Conservation (phyloP, 2,329 filamentous ascomycete genomes). For the Talaromyces amestolkiae region DNA sequence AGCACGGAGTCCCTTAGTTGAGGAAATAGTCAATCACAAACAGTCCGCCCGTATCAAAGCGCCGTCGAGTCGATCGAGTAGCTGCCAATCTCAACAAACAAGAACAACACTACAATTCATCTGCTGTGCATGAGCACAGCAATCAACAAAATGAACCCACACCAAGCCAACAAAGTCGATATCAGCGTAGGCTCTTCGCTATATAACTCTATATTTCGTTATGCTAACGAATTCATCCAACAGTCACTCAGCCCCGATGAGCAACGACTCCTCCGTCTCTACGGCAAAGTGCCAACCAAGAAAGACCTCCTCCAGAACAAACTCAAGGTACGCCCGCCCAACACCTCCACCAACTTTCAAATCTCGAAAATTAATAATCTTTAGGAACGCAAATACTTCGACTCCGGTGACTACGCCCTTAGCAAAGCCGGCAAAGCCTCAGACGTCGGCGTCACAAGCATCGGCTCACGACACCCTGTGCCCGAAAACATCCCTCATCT, state of each 20-base stretch:
- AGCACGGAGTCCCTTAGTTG: neutral
- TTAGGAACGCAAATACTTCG: conserved; percentile 95
- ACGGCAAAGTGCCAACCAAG: conserved; percentile 95
- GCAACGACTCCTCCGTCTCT: conserved; percentile 92
- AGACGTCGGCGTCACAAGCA: conserved; percentile 86
- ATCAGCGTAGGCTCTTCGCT: conserved; percentile 69
- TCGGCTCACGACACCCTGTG: conserved; percentile 91
- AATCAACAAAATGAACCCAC: conserved; percentile 72
- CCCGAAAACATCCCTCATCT: conserved; percentile 94
- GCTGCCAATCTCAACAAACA: neutral
- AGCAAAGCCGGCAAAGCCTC: conserved; percentile 96
- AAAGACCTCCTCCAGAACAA: conserved; percentile 97
- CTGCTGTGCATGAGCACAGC: conserved; percentile 12
- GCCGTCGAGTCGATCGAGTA: neutral
- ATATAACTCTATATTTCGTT: neutral
- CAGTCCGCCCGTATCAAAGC: neutral
- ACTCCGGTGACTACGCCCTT: conserved; percentile 93
- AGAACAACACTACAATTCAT: neutral
- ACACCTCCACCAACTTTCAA: neutral
- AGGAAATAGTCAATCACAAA: neutral
- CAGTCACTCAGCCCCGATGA: conserved; percentile 92
- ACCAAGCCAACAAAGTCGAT: conserved; percentile 98
- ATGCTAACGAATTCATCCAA: neutral
- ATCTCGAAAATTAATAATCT: neutral
- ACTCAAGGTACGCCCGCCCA: conserved; percentile 63